Base-by-base conservation (phyloP, 2,329 filamentous ascomycete species). In the Epichloe brachyelytri region DNA sequence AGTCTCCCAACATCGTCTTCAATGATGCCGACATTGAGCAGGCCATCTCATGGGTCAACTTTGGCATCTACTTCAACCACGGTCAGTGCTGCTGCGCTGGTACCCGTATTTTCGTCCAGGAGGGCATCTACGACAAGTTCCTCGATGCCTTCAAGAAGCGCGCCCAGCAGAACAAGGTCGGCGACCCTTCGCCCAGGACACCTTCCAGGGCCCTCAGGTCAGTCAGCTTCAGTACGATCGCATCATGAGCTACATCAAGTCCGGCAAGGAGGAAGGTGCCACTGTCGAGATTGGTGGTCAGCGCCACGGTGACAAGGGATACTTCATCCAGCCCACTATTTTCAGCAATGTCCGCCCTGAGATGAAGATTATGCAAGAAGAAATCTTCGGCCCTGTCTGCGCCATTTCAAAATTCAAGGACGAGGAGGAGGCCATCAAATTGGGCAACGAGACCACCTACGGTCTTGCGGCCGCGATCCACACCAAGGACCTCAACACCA, bases 321-420 rank as follows among this genome's bases (percentile, higher is more conserved):
- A 87, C 79, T 94, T 91, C 76, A 91, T 94, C 69, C 75, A 91
- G 76, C 88, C 88, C 40, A 95, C 88, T 63, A 88, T 95, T 73
- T 94, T 95, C 77, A 82, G 79, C 68, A 82, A 88, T 63, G 88
- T 93, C 58, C 79, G 74, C 47, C 71, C 82, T 58, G 80, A 91
- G 68, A 94, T 93, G 86, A 90, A 87, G 79, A 93, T 95, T 63
- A 83, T 89, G 73, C 80, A 88, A 69, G 87, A 94, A 73, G 88
- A 95, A 74, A 93, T 95, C 67, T 95, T 95, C 66, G 88, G 88
- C 57, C 88, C 88, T 53, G 88, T 95, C 57, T 86, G 82, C 73
- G 78, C 85, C 61, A 83, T 95, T 60, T 78, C 84, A 73, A 94
- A 91, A 75, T 94, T 95, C 78, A 85, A 83, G 74, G 81, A 77